phyloP scores from a whole-genome alignment of 331 rosid species.

The Rhamnella rubrinervis region DNA sequence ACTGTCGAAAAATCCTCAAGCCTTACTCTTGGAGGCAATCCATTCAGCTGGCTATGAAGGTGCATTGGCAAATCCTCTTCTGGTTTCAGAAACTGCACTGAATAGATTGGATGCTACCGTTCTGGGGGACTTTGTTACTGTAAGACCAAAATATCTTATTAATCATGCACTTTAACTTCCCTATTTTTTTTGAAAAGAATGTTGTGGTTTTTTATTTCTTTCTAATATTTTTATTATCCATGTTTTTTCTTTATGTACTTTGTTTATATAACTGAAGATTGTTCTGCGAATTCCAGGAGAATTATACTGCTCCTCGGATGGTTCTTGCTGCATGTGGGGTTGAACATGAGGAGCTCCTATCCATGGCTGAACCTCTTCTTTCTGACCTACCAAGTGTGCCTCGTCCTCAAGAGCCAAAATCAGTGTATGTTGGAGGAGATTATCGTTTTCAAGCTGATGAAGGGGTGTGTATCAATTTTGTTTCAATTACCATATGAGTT shows the following conservation, averaged over 20 bases:
- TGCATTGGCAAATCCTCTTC: conserved; percentile 81
- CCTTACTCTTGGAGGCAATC: conserved; percentile 82
- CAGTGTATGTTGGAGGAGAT: conserved; percentile 90
- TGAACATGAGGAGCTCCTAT: conserved; percentile 78
- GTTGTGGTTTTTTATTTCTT: not conserved
- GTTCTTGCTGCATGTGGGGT: conserved; percentile 96
- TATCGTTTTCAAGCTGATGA: conserved; percentile 76
- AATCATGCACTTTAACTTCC: conserved; percentile 3
- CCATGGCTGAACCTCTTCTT: conserved; percentile 85
- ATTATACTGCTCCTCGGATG: conserved; percentile 91
- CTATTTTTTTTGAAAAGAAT: not conserved
- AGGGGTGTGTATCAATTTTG: conserved; percentile 55
- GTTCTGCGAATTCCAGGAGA: conserved; percentile 59
- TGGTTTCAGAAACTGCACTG: conserved; percentile 72
- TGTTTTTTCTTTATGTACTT: not conserved
- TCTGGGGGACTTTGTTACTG: conserved; percentile 75
- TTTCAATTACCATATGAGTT: not conserved
- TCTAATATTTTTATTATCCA: not conserved
- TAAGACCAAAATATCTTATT: conserved; percentile 40
- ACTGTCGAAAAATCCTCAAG: conserved; percentile 76
- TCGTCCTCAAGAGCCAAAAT: conserved; percentile 55
- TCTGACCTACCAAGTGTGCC: conserved; percentile 70
- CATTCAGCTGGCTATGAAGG: conserved; percentile 89
- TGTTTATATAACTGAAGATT: conserved; percentile 22
- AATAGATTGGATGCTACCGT: conserved; percentile 57